These are phyloP conservation scores for Xylaria sp. DNA, from an alignment of 495 filamentous ascomycete genomes.

Conservation along the genomic window DNA sequence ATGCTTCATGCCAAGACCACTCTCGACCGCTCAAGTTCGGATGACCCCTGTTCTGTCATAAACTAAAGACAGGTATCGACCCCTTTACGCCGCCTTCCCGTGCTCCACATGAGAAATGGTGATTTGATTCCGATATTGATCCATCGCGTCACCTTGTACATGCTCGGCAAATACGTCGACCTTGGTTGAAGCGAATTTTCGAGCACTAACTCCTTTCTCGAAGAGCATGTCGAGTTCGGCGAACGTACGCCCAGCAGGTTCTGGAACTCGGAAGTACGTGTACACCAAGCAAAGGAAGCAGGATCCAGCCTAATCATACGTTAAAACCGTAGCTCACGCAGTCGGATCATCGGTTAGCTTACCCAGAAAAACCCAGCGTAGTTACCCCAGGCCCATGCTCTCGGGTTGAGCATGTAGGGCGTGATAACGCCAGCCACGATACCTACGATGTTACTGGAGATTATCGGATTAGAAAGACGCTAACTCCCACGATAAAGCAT, in stretches of 20 bases:
- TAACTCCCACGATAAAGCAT: neutral
- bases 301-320: conserved; percentile 55
- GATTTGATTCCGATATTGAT: conserved; percentile 53
- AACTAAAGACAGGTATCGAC: neutral
- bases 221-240: conserved; percentile 79
- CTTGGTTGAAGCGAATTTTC: conserved; percentile 69
- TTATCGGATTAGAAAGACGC: conserved; percentile 20
- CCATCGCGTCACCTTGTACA: conserved; percentile 57
- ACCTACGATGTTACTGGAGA: conserved; percentile 65
- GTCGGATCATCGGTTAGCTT: conserved; percentile 25
- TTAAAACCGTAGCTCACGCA: conserved; percentile 10
- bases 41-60: neutral
- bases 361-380: conserved; percentile 87
- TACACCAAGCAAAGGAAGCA: conserved; percentile 78
- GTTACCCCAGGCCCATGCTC: conserved; percentile 77
- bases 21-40: neutral
- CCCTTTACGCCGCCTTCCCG: conserved; percentile 23
- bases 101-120: conserved; percentile 32
- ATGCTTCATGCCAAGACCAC: neutral
- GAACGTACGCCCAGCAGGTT: conserved; percentile 72
- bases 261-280: conserved; percentile 77
- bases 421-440: conserved; percentile 75
- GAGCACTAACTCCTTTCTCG: conserved; percentile 66
- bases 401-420: conserved; percentile 78
- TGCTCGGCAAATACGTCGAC: conserved; percentile 73